Base-by-base conservation (phyloP, 768 basidiomycete genomes). In the Punctularia strigosozonata region DNA sequence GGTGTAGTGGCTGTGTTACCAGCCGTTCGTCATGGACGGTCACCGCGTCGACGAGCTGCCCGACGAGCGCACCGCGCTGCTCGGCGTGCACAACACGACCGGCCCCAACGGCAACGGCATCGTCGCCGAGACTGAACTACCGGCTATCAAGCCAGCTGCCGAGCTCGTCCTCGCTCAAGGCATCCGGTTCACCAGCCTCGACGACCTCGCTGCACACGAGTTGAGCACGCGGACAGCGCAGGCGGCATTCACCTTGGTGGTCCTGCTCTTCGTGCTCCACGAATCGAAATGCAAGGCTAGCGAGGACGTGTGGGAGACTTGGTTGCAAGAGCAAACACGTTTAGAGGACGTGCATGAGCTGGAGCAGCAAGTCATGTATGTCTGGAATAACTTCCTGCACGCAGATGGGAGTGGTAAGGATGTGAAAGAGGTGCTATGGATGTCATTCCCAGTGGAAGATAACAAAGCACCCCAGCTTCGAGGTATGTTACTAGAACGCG, bases 351-450 rank as follows among this genome's bases (percentile, higher is more conserved):
- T 59, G 2, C 38, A 57, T 10, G 46, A 54, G 5, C 45, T 69
- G 3, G 64, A 71, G 31, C 46, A 48, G 6, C 55, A 54, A 24
- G 48, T 68, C 15, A 30, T 47, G 4, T 46, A 48, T 6, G 39
- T 65, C 2, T 75, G 72, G 72, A 45, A 50, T 4, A 40, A 50
- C 13, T 76, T 70, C 47, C 53, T 76, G 7, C 44, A 52, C 13
- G 61, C 58, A 15, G 60, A 62, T 37, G 63, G 64, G 14, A 58
- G 53, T 18, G 44, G 58, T 6, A 50, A 47, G 18, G 67, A 75
- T 38, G 56, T 77, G 14, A 61, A 72, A 36, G 58, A 60, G 4
- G 57, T 67, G 12, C 50, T 78, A 20, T 77, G 75, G 75, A 56
- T 58, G 4, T 41, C 50, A 7, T 73, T 73, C 41, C 58, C 58